Conservation (phyloP, 768 basidiomycete species). For the Boletellus sp. region DNA sequence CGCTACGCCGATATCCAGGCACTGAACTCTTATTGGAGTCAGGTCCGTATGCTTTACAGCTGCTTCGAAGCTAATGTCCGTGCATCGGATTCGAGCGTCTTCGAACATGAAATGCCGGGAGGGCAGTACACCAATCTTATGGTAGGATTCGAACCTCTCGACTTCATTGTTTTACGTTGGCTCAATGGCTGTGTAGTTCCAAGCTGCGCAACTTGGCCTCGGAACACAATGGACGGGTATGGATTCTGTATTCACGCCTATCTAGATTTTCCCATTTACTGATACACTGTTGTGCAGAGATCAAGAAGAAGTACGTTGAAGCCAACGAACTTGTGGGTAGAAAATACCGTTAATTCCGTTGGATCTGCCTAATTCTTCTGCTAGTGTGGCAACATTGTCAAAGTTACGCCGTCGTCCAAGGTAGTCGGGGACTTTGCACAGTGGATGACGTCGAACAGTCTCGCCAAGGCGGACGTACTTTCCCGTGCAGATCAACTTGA, state of each 20-base stretch:
- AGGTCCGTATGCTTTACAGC: conserved; percentile 89
- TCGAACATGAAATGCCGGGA: conserved; percentile 99
- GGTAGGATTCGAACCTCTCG: conserved; percentile 45
- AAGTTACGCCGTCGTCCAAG: conserved; percentile 99
- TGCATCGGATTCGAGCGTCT: conserved; percentile 95
- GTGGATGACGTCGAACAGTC: conserved; percentile 95
- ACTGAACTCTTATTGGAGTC: conserved; percentile 96
- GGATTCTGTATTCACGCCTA: conserved; percentile 10
- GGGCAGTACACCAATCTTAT: conserved; percentile 93
- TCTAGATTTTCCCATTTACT: conserved; percentile 5
- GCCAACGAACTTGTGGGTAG: conserved; percentile 84
- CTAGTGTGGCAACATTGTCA: conserved; percentile 96
- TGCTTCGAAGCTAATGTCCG: conserved; percentile 99
- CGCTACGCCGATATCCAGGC: conserved; percentile 96
- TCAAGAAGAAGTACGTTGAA: conserved; percentile 98
- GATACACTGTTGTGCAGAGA: conserved; percentile 46
- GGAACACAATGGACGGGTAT: conserved; percentile 92
- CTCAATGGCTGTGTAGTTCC: conserved; percentile 63
- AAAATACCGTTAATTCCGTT: not conserved
- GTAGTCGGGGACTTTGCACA: conserved; percentile 99
- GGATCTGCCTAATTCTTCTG: conserved; percentile 6
- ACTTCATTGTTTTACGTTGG: conserved; percentile 13
- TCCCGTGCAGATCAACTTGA: conserved; percentile 86
- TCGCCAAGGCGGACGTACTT: conserved; percentile 83
- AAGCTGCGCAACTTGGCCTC: conserved; percentile 94